These are phyloP conservation scores for Nicotiana rustica DNA, from an alignment of 305 asterid genomes.

Conservation along the genomic window DNA sequence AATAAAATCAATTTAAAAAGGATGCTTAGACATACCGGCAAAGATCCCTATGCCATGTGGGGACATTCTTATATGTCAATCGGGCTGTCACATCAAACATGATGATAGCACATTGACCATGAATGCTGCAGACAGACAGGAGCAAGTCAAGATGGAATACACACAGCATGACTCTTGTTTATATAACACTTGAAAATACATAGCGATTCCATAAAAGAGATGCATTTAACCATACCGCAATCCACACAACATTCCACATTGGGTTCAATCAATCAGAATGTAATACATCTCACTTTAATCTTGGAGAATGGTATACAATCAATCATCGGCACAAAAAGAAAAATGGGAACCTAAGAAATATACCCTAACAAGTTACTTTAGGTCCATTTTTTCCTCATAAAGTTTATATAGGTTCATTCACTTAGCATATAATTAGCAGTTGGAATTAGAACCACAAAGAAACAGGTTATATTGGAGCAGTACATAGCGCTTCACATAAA, in stretches of 20 bases:
- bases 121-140: constrained; percentile 60
- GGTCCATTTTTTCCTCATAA: too few relatives aligned
- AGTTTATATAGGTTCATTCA: not conserved
- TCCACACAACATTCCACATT: not conserved
- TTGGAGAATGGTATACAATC: not conserved
- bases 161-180: not conserved
- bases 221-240: not conserved
- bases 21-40: constrained; percentile 53
- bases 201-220: not conserved
- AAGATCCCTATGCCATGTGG: constrained; percentile 88
- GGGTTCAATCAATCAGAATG: not conserved
- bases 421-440: not conserved
- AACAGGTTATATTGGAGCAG: not conserved
- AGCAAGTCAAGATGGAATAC: not conserved
- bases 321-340: not conserved
- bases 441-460: not conserved
- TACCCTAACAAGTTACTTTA: not conserved
- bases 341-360: not conserved
- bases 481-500: too few relatives aligned
- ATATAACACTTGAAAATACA: not conserved
- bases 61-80: constrained; percentile 82
- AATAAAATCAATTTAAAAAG: not conserved
- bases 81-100: constrained; percentile 90
- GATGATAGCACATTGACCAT: constrained; percentile 87
- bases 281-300: not conserved